Evolutionary conservation across 2,329 filamentous ascomycete genomes (phyloP), one percentile per base, ranked within the genome.

Genomic region (Hyphodiscus sp.): DNA sequence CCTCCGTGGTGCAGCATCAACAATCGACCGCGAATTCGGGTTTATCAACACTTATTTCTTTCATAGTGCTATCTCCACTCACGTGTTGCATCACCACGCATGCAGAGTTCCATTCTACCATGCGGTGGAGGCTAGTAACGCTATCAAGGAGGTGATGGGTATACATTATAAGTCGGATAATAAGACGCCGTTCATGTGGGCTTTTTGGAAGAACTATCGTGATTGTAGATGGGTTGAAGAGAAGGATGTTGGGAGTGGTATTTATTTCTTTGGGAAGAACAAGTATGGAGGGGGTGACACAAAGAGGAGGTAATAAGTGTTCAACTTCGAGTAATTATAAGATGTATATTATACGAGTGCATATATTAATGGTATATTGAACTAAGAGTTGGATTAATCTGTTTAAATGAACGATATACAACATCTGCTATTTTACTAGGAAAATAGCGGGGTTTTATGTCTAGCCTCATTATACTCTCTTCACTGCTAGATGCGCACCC

Each of bases 21-120:
- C 82, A 2, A 73, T 86, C 20, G 82, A 86, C 68, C 77, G 82
- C 41, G 77, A 82, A 56, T 80, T 83, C 59, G 82, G 82, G 49
- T 83, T 80, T 63, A 76, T 85, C 54, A 82, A 80, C 33, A 73
- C 73, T 10, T 74, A 83, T 66, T 69, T 86, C 56, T 82, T 85
- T 73, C 82, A 85, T 68, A 76, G 77, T 58, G 83, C 83, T 64
- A 80, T 83, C 46, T 80, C 81, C 56, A 77, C 76, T 51, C 81
- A 85, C 61, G 81, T 85, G 1, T 71, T 83, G 10, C 81, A 85
- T 67, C 82, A 85, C 60, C 69, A 80, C 15, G 79, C 81, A 67
- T 75, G 79, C 69, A 75, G 69, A 60, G 81, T 82, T 41, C 79
- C 80, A 5, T 81, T 81, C 65, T 83, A 83, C 69, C 70, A 80